Percentiles rank a stretch among this genome's conserved stretches.
Evolutionary conservation across 192 early-diverging fungal genomes (phyloP).

Genomic region (Entophlyctis luteolus): DNA sequence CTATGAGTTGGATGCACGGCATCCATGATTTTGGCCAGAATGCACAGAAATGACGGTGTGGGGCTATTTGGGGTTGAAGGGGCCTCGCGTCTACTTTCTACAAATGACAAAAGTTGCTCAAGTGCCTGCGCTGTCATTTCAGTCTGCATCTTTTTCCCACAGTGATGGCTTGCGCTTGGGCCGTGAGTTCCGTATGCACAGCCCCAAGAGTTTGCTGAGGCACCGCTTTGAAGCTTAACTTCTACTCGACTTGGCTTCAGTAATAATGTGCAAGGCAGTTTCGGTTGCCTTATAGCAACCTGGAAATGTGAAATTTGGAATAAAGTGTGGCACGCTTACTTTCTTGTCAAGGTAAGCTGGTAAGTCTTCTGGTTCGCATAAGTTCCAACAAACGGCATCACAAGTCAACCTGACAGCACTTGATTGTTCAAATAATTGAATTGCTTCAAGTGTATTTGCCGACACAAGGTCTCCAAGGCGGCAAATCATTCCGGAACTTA

Average conservation of each 20-base stretch:
- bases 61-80: slow-evolving; percentile 24
- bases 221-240: neutral
- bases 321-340: slow-evolving; percentile 13
- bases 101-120: slow-evolving; percentile 20
- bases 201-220: slow-evolving; percentile 12
- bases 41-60: slow-evolving; percentile 31
- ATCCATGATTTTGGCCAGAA: slow-evolving; percentile 44
- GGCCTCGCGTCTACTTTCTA: neutral
- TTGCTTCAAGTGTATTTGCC: slow-evolving; percentile 34
- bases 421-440: slow-evolving; percentile 42
- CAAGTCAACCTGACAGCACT: slow-evolving; percentile 43
- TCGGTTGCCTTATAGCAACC: neutral
- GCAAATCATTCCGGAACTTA: slow-evolving; percentile 46
- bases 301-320: slow-evolving; percentile 3
- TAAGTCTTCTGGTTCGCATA: slow-evolving; percentile 43
- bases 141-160: slow-evolving; percentile 10
- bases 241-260: slow-evolving; percentile 9
- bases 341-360: slow-evolving; percentile 39
- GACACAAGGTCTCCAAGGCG: slow-evolving; percentile 54
- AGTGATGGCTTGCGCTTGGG: slow-evolving; percentile 19
- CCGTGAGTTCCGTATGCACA: slow-evolving; percentile 30
- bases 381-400: slow-evolving; percentile 35
- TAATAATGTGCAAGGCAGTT: neutral
- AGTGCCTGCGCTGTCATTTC: slow-evolving; percentile 37
- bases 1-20: slow-evolving; percentile 48